A percentile compares a stretch with the other conserved stretches of the same genome.
These are phyloP conservation scores for Xylaria sp. DNA, from an alignment of 2,329 filamentous ascomycete genomes.

Conservation along the genomic window DNA sequence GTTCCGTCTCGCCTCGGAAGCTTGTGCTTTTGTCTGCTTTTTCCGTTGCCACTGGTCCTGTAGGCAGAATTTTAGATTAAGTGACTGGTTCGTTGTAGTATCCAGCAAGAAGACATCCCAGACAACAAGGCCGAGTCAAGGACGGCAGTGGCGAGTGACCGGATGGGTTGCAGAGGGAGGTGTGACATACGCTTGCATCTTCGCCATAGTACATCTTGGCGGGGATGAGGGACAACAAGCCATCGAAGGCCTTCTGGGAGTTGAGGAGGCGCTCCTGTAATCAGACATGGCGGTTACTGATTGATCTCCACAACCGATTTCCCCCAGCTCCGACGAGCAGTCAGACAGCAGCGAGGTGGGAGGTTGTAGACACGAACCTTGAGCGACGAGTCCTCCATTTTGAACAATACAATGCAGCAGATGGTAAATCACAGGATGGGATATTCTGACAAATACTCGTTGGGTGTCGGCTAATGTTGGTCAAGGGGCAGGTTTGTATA, in stretches of 20 bases:
- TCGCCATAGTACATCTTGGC: constrained; percentile 91
- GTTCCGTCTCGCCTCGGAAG: constrained; percentile 81
- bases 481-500: neutral
- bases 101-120: constrained; percentile 4
- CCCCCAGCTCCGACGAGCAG: neutral
- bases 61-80: constrained; percentile 32
- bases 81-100: constrained; percentile 28
- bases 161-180: constrained; percentile 5
- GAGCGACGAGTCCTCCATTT: constrained; percentile 58
- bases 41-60: constrained; percentile 95
- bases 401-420: constrained; percentile 1
- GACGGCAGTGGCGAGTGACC: neutral
- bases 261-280: constrained; percentile 65
- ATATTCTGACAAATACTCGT: neutral
- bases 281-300: constrained; percentile 40
- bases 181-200: constrained; percentile 76
- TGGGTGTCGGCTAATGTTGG: constrained; percentile 15
- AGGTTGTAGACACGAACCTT: constrained; percentile 54
- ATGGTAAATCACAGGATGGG: neutral
- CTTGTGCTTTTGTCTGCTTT: constrained; percentile 94
- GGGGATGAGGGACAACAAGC: constrained; percentile 85
- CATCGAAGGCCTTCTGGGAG: constrained; percentile 81
- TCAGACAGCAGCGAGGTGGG: constrained; percentile 32
- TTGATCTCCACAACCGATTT: constrained; percentile 19
- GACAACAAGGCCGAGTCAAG: neutral